These are phyloP conservation scores for Marvania coccoides DNA, from an alignment of 139 green algal species.

Conservation along the genomic window DNA sequence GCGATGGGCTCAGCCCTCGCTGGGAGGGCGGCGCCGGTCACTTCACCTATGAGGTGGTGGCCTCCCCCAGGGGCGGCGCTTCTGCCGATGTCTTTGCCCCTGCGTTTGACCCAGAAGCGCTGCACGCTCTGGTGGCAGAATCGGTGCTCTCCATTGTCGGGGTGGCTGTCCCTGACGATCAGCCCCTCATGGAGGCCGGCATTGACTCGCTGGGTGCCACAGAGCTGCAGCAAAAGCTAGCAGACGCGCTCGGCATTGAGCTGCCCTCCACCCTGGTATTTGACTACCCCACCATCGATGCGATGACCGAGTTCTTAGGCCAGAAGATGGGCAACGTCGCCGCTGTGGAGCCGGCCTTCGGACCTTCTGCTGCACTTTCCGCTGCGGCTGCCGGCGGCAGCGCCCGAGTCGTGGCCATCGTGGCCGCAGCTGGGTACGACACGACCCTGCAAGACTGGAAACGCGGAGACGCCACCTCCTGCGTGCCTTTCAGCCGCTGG, in stretches of 20 bases:
- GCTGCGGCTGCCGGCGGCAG: not conserved
- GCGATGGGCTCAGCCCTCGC: not conserved
- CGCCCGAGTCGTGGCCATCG: not conserved
- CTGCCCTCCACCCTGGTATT: conserved; percentile 56
- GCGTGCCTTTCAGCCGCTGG: conserved; percentile 42
- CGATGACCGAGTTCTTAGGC: conserved; percentile 36
- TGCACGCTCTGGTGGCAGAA: conserved; percentile 12
- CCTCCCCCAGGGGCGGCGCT: not conserved
- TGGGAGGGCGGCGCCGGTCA: not conserved
- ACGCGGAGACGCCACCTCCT: conserved; percentile 10
- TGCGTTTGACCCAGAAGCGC: not conserved
- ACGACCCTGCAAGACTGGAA: conserved; percentile 1
- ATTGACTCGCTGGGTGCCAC: conserved; percentile 75
- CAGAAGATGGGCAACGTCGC: not conserved
- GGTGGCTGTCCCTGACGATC: conserved; percentile 23
- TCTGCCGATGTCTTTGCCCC: not conserved
- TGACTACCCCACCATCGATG: conserved; percentile 55
- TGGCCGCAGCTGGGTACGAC: conserved; percentile 2
- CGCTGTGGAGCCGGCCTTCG: not conserved
- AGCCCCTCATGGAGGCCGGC: conserved; percentile 72
- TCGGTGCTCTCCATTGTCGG: conserved; percentile 15
- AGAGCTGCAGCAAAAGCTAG: conserved; percentile 70
- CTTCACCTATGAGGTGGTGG: not conserved
- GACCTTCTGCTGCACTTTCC: not conserved
- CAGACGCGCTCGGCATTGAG: conserved; percentile 15